A percentile compares a stretch with the other conserved stretches of the same genome.
phyloP scores from a whole-genome alignment of 2,329 filamentous ascomycete genomes.

The Neopestalotiopsis clavispora region DNA sequence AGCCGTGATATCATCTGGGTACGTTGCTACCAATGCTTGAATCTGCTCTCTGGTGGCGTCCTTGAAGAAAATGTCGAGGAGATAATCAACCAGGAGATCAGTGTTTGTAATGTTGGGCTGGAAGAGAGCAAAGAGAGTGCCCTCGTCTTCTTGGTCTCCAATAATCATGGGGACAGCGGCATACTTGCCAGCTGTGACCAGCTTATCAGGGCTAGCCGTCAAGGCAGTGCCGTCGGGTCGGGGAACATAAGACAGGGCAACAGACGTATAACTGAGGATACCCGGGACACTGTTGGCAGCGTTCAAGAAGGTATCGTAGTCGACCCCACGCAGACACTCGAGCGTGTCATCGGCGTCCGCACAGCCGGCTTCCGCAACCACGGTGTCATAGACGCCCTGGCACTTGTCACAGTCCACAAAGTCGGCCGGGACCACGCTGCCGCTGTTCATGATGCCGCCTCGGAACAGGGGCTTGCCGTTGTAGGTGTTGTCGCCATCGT shows the following conservation, averaged over 20 bases:
- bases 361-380: conserved; percentile 68
- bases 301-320: conserved; percentile 64
- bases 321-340: conserved; percentile 66
- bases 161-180: conserved; percentile 68
- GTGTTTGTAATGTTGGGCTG: conserved; percentile 71
- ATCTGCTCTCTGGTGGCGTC: conserved; percentile 57
- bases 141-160: conserved; percentile 81
- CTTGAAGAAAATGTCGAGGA: conserved; percentile 64
- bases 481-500: conserved; percentile 74
- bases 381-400: conserved; percentile 67
- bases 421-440: conserved; percentile 64
- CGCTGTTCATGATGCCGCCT: conserved; percentile 79
- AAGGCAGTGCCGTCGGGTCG: conserved; percentile 72
- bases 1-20: conserved; percentile 57
- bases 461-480: conserved; percentile 78
- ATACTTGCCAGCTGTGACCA: conserved; percentile 58
- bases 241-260: conserved; percentile 76
- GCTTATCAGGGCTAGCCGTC: conserved; percentile 64
- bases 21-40: conserved; percentile 62
- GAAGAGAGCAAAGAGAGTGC: conserved; percentile 74
- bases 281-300: conserved; percentile 74
- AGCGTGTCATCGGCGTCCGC: conserved; percentile 59
- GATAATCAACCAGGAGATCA: conserved; percentile 63
- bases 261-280: conserved; percentile 68
- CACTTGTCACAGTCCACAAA: conserved; percentile 69